Base-by-base conservation (phyloP, 2,329 filamentous ascomycete species). In the Colletotrichum lentis region DNA sequence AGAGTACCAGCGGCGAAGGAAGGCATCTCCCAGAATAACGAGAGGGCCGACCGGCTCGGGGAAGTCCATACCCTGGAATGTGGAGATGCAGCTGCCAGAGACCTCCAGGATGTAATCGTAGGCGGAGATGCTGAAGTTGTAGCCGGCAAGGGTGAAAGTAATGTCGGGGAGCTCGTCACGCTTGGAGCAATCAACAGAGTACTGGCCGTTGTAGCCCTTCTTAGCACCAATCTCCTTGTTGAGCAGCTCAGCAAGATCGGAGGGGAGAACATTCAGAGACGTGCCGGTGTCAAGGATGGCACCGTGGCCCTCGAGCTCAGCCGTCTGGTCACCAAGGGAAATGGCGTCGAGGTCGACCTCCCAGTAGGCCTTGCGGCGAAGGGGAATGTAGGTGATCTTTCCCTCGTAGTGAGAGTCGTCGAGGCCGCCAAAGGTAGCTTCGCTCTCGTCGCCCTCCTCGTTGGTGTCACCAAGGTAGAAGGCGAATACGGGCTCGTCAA, bases 351-450 rank as follows among this genome's bases (percentile, higher is more conserved):
- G 90, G 76, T 98, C 94, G 64, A 99, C 95, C 87, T 99, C 96
- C 96, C 96, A 99, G 88, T 99, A 99, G 57, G 96, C 96, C 91
- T 98, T 98, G 79, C 96, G 93, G 80, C 96, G 93, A 74, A 99
- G 88, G 63, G 96, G 96, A 73, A 99, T 93, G 80, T 94, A 96
- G 78, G 90, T 92, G 76, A 99, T 87, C 81, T 98, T 90, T 76
- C 96, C 96, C 46, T 86, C 90, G 80, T 86, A 89, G 85, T 96
- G 93, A 77, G 85, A 83, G 83, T 93, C 84, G 80, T 98, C 90
- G 70, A 97, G 82, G 73, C 95, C 95, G 80, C 95, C 95, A 73
- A 99, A 99, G 73, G 90, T 89, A 69, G 90, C 94, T 83, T 94
- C 94, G 49, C 94, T 97, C 78, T 92, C 87, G 67, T 90, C 86